Conservation (phyloP, 257 asterid species). For the Osmanthus fragrans region DNA sequence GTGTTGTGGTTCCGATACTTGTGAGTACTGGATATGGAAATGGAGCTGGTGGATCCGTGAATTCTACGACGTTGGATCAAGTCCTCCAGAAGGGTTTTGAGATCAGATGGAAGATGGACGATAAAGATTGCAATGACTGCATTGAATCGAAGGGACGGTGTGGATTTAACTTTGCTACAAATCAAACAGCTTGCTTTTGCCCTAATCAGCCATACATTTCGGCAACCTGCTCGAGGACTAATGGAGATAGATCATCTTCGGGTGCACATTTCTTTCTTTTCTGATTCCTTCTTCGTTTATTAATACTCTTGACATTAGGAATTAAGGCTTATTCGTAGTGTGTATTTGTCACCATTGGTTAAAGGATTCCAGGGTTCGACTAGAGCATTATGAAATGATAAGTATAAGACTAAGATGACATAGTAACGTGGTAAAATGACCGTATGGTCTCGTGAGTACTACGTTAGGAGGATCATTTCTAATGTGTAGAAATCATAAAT, state of each 20-base stretch:
- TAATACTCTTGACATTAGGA: background rate
- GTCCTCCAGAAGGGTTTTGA: slow-evolving; percentile 51
- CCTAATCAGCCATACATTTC: slow-evolving; percentile 41
- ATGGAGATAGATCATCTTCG: slow-evolving; percentile 13
- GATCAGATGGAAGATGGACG: slow-evolving; percentile 51
- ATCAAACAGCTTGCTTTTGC: slow-evolving; percentile 54
- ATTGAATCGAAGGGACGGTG: slow-evolving; percentile 51
- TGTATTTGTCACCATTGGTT: background rate
- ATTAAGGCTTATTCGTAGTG: background rate
- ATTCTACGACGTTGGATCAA: slow-evolving; percentile 31
- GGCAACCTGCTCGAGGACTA: slow-evolving; percentile 32
- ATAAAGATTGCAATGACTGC: slow-evolving; percentile 48
- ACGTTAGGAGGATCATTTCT: background rate
- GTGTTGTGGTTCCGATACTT: slow-evolving; percentile 51
- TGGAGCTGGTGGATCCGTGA: slow-evolving; percentile 11
- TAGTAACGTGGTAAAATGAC: background rate
- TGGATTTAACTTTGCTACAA: slow-evolving; percentile 37
- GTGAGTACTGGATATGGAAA: slow-evolving; percentile 15
- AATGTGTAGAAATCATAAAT: background rate
- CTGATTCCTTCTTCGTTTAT: background rate
- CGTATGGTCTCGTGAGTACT: background rate
- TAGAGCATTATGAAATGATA: background rate
- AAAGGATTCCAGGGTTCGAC: background rate
- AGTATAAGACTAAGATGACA: background rate
- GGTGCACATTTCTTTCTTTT: slow-evolving; percentile 18